Evolutionary conservation across 2,329 filamentous ascomycete species (phyloP).

Genomic region (Phialophora macrospora): DNA sequence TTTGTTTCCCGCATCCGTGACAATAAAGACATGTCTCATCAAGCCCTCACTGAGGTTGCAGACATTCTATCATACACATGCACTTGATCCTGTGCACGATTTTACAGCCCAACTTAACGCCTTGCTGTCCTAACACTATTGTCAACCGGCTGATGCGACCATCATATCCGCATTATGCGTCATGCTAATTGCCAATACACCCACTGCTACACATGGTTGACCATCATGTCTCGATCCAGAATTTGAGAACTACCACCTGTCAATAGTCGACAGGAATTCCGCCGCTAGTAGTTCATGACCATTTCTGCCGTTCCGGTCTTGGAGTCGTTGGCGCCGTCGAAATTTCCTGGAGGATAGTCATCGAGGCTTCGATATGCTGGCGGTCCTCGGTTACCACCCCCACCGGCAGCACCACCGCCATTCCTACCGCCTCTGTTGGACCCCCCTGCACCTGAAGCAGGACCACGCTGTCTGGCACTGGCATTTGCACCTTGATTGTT

Average conservation of each 20-base stretch:
- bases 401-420: constrained; percentile 38
- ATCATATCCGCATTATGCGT: background rate
- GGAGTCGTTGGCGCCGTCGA: constrained; percentile 41
- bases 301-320: constrained; percentile 35
- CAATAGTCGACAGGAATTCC: background rate
- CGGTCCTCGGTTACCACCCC: constrained; percentile 50
- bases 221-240: background rate
- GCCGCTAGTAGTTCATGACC: constrained; percentile 39
- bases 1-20: background rate
- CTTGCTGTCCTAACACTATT: background rate
- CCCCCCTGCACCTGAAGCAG: constrained; percentile 20
- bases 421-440: constrained; percentile 21
- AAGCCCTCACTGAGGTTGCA: background rate
- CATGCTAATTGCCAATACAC: background rate
- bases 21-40: background rate
- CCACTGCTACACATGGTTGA: background rate
- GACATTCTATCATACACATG: background rate
- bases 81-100: background rate
- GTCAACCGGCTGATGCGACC: background rate
- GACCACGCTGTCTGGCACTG: constrained; percentile 24
- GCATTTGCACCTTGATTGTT: constrained; percentile 24
- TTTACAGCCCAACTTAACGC: background rate
- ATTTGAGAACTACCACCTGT: background rate
- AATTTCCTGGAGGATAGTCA: constrained; percentile 52
- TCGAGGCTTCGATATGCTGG: constrained; percentile 69